These are phyloP conservation scores for Penicillium italicum DNA, from an alignment of 2,329 filamentous ascomycete species.

Conservation along the genomic window DNA sequence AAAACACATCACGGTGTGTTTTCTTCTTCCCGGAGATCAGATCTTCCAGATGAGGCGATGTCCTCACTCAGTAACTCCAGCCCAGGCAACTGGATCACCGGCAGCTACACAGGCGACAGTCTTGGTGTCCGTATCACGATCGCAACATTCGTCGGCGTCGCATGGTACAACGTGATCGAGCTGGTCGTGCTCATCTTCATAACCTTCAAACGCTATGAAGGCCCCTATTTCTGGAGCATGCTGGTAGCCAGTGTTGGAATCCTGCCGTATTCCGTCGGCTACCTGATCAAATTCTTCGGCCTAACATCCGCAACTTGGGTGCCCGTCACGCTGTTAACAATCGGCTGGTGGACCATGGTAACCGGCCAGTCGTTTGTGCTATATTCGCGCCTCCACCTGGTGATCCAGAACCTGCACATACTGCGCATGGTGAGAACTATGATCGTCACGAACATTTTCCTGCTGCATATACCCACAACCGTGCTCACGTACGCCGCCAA, in stretches of 20 bases:
- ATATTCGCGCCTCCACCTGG: conserved; percentile 57
- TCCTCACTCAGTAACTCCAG: conserved; percentile 25
- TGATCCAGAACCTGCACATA: conserved; percentile 48
- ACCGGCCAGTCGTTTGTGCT: conserved; percentile 58
- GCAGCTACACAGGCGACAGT: conserved; percentile 26
- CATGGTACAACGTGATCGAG: conserved; percentile 40
- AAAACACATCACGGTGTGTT: conserved; percentile 3
- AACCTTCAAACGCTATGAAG: conserved; percentile 47
- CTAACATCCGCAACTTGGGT: conserved; percentile 24
- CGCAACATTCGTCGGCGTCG: conserved; percentile 27
- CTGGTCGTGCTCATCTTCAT: conserved; percentile 47
- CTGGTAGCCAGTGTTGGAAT: conserved; percentile 44
- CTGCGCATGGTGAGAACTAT: conserved; percentile 52
- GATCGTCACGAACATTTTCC: conserved; percentile 54
- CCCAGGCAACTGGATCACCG: conserved; percentile 28
- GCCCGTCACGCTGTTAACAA: conserved; percentile 37
- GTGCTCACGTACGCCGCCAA: conserved; percentile 49
- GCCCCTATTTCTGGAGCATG: conserved; percentile 51
- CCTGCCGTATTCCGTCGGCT: conserved; percentile 40
- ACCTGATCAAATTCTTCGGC: conserved; percentile 28
- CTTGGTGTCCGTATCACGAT: conserved; percentile 28
- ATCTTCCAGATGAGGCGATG: conserved; percentile 13
- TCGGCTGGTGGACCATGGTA: conserved; percentile 58
- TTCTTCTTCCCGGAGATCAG: neutral
- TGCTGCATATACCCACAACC: conserved; percentile 52